phyloP scores from a whole-genome alignment of 1,284 basidiomycete species.

The Ceratobasidium papillatum region DNA sequence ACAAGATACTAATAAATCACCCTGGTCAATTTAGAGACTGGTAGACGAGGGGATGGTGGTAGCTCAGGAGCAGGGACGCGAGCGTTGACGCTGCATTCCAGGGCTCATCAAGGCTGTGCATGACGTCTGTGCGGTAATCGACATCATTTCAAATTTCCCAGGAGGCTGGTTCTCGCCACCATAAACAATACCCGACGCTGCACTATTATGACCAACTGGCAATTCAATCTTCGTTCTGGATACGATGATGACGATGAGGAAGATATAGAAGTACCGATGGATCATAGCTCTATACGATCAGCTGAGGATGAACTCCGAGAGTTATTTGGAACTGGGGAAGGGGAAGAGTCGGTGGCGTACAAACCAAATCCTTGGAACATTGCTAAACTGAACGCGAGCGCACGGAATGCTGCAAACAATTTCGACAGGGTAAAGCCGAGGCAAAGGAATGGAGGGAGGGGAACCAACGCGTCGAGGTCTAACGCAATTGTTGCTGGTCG shows the following conservation, averaged over 20 bases:
- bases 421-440: background rate
- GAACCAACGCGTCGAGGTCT: background rate
- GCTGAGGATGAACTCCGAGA: background rate
- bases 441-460: background rate
- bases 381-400: constrained; percentile 30
- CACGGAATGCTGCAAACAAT: background rate
- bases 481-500: too few species aligned
- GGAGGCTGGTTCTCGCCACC: background rate
- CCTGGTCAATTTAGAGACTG: too few species aligned
- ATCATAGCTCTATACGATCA: background rate
- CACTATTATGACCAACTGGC: constrained; percentile 26
- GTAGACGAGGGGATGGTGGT: too few species aligned
- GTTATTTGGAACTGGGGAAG: constrained; percentile 11
- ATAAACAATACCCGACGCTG: constrained; percentile 8
- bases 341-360: constrained; percentile 1
- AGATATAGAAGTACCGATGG: too few species aligned
- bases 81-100: too few species aligned
- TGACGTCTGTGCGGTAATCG: background rate
- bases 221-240: constrained; percentile 33
- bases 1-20: too few species aligned
- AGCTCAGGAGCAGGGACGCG: too few species aligned
- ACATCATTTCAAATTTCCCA: background rate
- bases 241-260: constrained; percentile 24
- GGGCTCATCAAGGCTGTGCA: too few species aligned
- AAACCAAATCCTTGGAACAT: constrained; percentile 36